phyloP scores from a whole-genome alignment of 2,329 filamentous ascomycete genomes.

The Stachybotrys echinatus region DNA sequence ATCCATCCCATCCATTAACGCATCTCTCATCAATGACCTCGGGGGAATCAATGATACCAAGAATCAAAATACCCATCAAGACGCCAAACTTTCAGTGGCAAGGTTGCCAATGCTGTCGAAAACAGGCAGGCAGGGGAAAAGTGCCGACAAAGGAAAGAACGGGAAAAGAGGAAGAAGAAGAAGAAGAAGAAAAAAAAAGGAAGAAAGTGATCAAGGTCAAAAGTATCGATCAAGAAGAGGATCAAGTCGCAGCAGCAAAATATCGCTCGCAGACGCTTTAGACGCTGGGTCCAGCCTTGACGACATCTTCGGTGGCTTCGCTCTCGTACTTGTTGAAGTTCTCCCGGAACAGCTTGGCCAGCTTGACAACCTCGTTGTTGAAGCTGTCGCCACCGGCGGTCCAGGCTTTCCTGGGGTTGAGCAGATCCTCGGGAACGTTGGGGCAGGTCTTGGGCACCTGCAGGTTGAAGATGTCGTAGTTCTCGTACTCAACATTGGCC shows the following conservation, averaged over 20 bases:
- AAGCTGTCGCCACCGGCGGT: slow-evolving; percentile 77
- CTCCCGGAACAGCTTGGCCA: slow-evolving; percentile 83
- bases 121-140: slow-evolving; percentile 8
- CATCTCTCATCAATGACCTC: background rate
- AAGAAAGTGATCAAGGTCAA: no score
- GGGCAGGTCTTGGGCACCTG: slow-evolving; percentile 89
- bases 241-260: slow-evolving; percentile 1
- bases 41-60: background rate
- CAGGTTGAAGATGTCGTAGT: slow-evolving; percentile 94
- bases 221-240: slow-evolving; percentile 20
- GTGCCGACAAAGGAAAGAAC: background rate
- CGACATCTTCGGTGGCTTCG: slow-evolving; percentile 75
- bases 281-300: slow-evolving; percentile 55
- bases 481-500: slow-evolving; percentile 88
- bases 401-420: slow-evolving; percentile 95
- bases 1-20: background rate
- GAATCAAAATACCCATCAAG: background rate
- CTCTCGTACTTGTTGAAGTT: slow-evolving; percentile 96
- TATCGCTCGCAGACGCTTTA: slow-evolving; percentile 15
- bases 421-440: slow-evolving; percentile 81
- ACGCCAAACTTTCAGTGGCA: background rate
- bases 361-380: slow-evolving; percentile 81
- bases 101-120: background rate
- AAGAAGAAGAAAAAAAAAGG: slow-evolving; percentile 14
- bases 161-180: slow-evolving; percentile 12